These are phyloP conservation scores for Candida vartiovaarae DNA, from an alignment of 805 yeast genomes.

Conservation along the genomic window DNA sequence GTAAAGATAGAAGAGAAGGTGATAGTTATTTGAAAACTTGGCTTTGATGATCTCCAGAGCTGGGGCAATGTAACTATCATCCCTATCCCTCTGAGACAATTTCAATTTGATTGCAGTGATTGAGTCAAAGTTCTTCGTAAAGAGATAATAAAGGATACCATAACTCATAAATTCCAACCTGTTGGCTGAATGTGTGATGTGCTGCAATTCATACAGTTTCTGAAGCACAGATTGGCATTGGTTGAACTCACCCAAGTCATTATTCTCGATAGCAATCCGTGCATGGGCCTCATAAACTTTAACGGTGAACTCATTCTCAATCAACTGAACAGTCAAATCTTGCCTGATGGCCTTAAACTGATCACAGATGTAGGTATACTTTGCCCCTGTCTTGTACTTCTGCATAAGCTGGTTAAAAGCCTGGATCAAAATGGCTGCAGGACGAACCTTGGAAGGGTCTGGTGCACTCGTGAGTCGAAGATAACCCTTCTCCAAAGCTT, in stretches of 20 bases:
- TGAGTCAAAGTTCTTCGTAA: constrained; percentile 53
- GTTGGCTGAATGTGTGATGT: constrained; percentile 29
- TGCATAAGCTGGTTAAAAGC: constrained; percentile 47
- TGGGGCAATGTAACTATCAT: constrained; percentile 8
- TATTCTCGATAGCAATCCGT: constrained; percentile 72
- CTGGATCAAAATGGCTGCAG: constrained; percentile 50
- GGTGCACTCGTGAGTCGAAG: constrained; percentile 87
- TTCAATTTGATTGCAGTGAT: constrained; percentile 32
- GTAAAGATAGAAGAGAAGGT: constrained; percentile 40
- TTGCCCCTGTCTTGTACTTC: constrained; percentile 42
- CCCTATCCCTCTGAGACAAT: constrained; percentile 29
- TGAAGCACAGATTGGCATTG: constrained; percentile 85
- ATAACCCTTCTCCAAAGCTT: constrained; percentile 67
- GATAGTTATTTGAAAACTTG: constrained; percentile 40
- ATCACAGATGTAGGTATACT: constrained; percentile 74
- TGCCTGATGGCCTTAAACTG: constrained; percentile 91
- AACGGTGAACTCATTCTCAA: constrained; percentile 69
- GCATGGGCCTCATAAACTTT: constrained; percentile 82
- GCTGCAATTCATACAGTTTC: constrained; percentile 44
- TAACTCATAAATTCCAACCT: constrained; percentile 65
- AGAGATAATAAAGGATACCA: constrained; percentile 63
- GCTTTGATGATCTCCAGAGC: constrained; percentile 28
- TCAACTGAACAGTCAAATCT: constrained; percentile 87
- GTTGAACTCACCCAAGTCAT: constrained; percentile 89
- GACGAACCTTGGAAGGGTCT: constrained; percentile 77